Percentiles rank a stretch among this genome's conserved stretches.
These are phyloP conservation scores for Peronospora destructor DNA, from an alignment of 352 stramenopile species.

Conservation along the genomic window DNA sequence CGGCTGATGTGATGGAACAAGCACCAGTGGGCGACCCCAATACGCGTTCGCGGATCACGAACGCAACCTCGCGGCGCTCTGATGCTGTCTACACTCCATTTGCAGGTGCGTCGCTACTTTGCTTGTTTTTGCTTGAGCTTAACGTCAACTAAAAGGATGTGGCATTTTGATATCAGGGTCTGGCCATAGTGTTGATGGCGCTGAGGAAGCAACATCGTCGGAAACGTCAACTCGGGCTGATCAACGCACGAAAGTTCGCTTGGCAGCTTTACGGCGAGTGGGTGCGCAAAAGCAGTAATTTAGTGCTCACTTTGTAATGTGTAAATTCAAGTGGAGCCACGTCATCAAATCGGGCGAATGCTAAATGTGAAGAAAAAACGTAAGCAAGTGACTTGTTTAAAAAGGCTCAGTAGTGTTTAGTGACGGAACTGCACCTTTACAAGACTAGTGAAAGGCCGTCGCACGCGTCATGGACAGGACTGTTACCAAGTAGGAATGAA, in stretches of 20 bases:
- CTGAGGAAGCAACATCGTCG: conserved; percentile 15
- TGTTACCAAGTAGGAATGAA: neutral
- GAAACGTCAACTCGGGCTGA: conserved; percentile 34
- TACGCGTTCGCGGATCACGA: conserved; percentile 12
- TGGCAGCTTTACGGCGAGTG: conserved; percentile 52
- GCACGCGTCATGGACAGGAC: too few species aligned
- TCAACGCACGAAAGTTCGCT: conserved; percentile 58
- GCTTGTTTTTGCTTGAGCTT: neutral
- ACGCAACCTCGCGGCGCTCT: conserved; percentile 20
- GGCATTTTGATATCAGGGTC: conserved; percentile 27
- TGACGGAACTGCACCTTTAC: neutral
- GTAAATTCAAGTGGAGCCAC: neutral
- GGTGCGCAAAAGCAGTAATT: conserved; percentile 21
- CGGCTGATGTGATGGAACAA: conserved; percentile 40
- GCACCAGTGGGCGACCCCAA: conserved; percentile 52
- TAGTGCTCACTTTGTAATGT: neutral
- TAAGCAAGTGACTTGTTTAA: conserved; percentile 8
- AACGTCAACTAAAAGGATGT: neutral
- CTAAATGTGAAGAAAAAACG: conserved; percentile 28
- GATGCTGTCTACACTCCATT: conserved; percentile 54
- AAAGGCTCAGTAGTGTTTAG: neutral
- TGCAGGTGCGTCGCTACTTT: conserved; percentile 37
- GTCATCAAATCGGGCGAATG: neutral
- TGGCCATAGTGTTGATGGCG: conserved; percentile 33
- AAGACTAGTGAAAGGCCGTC: too few species aligned